These are phyloP conservation scores for Pseudocercospora fuligena DNA, from an alignment of 2,329 filamentous ascomycete species.

Conservation along the genomic window DNA sequence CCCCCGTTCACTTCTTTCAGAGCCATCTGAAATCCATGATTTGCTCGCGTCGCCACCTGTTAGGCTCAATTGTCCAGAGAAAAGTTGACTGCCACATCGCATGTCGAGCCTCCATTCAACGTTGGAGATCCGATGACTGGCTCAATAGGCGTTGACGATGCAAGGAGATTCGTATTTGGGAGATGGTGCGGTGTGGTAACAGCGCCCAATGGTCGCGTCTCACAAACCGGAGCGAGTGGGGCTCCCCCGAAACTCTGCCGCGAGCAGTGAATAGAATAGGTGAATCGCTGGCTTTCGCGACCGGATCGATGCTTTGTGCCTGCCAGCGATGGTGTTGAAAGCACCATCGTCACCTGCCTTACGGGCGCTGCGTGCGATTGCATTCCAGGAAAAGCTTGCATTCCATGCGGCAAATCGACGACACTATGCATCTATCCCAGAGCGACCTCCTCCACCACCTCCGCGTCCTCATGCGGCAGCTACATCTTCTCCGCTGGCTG, in stretches of 20 bases:
- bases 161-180: background rate
- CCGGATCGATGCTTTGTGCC: slow-evolving; percentile 9
- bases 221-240: background rate
- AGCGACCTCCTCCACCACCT: slow-evolving; percentile 24
- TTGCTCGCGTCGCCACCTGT: too few species aligned
- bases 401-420: slow-evolving; percentile 17
- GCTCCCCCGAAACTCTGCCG: background rate
- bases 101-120: too few species aligned
- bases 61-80: too few species aligned
- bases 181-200: background rate
- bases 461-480: slow-evolving; percentile 22
- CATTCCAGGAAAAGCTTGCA: slow-evolving; percentile 21
- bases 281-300: background rate
- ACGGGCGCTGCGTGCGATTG: slow-evolving; percentile 36
- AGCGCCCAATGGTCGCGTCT: background rate
- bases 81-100: too few species aligned
- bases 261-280: background rate
- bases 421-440: slow-evolving; percentile 32
- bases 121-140: too few species aligned
- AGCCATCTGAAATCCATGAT: too few species aligned
- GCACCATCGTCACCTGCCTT: slow-evolving; percentile 38
- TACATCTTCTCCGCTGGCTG: slow-evolving; percentile 17
- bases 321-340: slow-evolving; percentile 32
- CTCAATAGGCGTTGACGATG: too few species aligned
- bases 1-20: too few species aligned